Conservation (phyloP, 306 rosid species). For the Canavalia ensiformis region DNA sequence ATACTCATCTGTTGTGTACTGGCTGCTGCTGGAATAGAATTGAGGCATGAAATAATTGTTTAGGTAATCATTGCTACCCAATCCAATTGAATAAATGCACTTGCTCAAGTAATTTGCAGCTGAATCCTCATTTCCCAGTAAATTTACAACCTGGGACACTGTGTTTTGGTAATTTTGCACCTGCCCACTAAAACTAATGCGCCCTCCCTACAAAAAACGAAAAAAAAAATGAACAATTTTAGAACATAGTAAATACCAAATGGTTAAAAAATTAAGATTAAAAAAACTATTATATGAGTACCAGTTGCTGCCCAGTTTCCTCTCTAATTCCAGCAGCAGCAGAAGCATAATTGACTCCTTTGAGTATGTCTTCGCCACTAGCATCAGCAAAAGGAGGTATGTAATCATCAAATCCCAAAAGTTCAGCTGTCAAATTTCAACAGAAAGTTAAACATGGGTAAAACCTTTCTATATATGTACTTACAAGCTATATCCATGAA, state of each 20-base stretch:
- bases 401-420: conserved; percentile 63
- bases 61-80: conserved; percentile 95
- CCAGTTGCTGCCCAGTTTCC: conserved; percentile 95
- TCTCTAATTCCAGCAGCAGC: conserved; percentile 99
- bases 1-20: conserved; percentile 69
- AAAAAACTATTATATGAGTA: conserved; percentile 22
- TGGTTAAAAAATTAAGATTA: conserved; percentile 10
- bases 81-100: conserved; percentile 85
- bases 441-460: conserved; percentile 20
- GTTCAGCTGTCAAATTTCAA: conserved; percentile 60
- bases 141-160: conserved; percentile 75
- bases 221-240: not conserved
- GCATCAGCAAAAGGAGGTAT: conserved; percentile 68
- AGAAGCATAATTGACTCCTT: conserved; percentile 91
- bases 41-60: conserved; percentile 95
- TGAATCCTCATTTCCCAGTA: conserved; percentile 70
- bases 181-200: conserved; percentile 81
- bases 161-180: conserved; percentile 74
- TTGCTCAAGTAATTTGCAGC: conserved; percentile 78
- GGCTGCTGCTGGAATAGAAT: conserved; percentile 64
- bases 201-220: conserved; percentile 69
- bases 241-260: not conserved
- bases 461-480: not conserved
- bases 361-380: conserved; percentile 68
- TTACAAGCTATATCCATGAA: conserved; percentile 1